Evolutionary conservation across 352 stramenopile species (phyloP), one percentile per base, ranked within the genome.

Genomic region (Pythium aristosporum): DNA sequence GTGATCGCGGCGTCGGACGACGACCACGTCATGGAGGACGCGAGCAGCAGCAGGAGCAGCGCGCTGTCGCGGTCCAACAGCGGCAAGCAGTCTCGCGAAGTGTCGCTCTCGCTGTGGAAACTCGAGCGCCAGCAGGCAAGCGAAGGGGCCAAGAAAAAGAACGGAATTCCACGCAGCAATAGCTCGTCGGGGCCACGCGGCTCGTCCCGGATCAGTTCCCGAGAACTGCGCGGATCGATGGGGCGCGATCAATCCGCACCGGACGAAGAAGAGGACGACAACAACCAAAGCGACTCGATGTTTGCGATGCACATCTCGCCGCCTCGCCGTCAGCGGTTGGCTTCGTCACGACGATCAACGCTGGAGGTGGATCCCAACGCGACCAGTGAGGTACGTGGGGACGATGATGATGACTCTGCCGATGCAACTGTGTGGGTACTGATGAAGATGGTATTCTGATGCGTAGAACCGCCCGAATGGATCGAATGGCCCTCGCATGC

Each of bases 271-370:
- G 36, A 41, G 34, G 39, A 64, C 11, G 21, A 36, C 5, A 58
- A 48, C 61, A 68, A 63, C 37, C 52, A 68, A 28, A 57, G 20
- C 30, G 61, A 69, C 2, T 46, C 53, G 23, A 69, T 71, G 57
- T 71, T 71, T 43, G 57, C 57, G 13, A 50, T 66, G 21, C 36
- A 62, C 34, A 66, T 71, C 56, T 71, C 64, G 3, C 64, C 64
- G 37, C 64, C 64, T 5, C 56, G 57, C 49, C 64, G 54, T 41
- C 51, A 63, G n/a, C 30, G 50, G 6, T 43, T 21, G 41, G 21
- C 30, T 25, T 57, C 61, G 52, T 53, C 61, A 28, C 51, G 61
- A 1, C 61, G 61, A 5, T 51, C 52, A 16, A 67, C 61, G 1
- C 23, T 67, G 16, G 61, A 67, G 18, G 52, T 25, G 8, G 61